Base-by-base conservation (phyloP, 345 rosid genomes). In the Aquilaria yunnanensis region DNA sequence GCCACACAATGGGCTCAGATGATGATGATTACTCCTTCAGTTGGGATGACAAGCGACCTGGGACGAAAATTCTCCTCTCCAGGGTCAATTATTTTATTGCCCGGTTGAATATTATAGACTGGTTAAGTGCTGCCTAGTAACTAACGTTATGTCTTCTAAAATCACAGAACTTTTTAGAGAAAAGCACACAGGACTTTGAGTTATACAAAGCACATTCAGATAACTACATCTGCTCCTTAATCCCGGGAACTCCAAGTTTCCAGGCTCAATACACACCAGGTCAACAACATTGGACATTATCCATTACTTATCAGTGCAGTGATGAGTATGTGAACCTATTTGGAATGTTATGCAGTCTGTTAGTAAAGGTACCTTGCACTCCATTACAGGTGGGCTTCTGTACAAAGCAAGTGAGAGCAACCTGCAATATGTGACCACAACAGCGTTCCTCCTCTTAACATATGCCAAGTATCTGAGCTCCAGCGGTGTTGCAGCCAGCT, bases 1-100 rank as follows among this genome's bases (percentile, higher is more conserved):
- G 90, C 56, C 86, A 74, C 53, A 73, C 72, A 3, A 16, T 84
- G 70, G 94, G 94, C 54, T 83, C 90, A 0, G 78, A 82, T 10
- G 78, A 87, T 0, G 90, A 84, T 53, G 88, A 74, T 61, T 84
- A 60, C 79, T 75, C 83, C 53, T 87, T 87, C 72, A 84, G 94
- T 46, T 87, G 94, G 90, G 90, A 87, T 60, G 94, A 87, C 73
- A 87, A 84, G 77, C 60, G 83, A 61, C 72, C 86, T 32, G 94
- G 88, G 63, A 82, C 88, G 5, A 87, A 84, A 58, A 70, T 82
- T 64, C 90, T 84, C 50, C 90, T 87, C 9, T 79, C 90, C 70
- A 80, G 77, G 88, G 90, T 82, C 8, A 37, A 37, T 23, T 23
- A 48, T 48, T 30, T 1, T 9, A 23, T 23, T 7, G 23, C 62